Evolutionary conservation across 305 asterid species (phyloP), one percentile per base, ranked within the genome.

Genomic region (Ruellia speciosa): DNA sequence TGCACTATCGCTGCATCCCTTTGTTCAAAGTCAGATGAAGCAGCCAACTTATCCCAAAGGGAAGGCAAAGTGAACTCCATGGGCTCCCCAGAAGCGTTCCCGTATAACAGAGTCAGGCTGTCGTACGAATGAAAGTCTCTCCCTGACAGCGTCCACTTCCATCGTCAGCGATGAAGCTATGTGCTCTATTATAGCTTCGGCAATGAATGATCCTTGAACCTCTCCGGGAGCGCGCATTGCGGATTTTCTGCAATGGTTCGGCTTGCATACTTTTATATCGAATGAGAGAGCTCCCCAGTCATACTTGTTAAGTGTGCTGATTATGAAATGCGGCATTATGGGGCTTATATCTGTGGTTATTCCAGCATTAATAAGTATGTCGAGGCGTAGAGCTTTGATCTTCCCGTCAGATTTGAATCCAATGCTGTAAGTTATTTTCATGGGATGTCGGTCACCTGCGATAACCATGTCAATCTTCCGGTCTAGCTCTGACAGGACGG

Each of bases 221-320:
- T 84, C 96, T 46, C 96, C 96, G 0, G 96, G 96, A 20, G 57
- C 92, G 54, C 96, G 79, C 96, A 87, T 82, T 9, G 88, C 83
- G 14, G 96, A 66, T 73, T 81, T 84, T 78, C 84, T 79, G 19
- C 75, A 52, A 34, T 53, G 81, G 70, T 87, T 84, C 9, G 92
- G 84, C 74, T 80, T 87, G 77, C 94, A 87, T 48, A 87, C 61
- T 66, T 80, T 87, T 9, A 79, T 45, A 61, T 82, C 87, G n/a
- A 84, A 87, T 18, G 94, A 82, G 14, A 84, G 52, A 45, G 92
- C 79, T 46, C 94, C 92, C 85, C 86, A 84, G 49, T 84, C 46
- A 35, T 87, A 87, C 72, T 82, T 87, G 46, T 82, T 82, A 52
- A 84, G 66, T 9, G 80, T 65, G 17, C 71, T 77, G 0, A 73